Evolutionary conservation across 345 rosid species (phyloP).

Genomic region (Populus simonii): DNA sequence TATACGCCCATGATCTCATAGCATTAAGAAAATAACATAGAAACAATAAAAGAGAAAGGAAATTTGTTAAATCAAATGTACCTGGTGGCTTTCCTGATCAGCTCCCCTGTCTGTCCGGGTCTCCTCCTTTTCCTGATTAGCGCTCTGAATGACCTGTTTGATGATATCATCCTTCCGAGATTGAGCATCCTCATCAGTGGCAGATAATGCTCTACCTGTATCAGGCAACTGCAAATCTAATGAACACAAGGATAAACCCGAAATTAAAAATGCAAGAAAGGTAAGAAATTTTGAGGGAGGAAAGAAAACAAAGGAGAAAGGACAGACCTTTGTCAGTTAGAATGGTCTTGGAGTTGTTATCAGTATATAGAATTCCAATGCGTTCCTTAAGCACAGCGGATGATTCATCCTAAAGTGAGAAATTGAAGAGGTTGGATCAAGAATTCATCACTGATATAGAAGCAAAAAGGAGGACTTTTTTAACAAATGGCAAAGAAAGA

Average conservation of each 20-base stretch:
- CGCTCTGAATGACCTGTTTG: conserved; percentile 46
- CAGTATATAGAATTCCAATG: conserved; percentile 54
- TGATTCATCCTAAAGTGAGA: conserved; percentile 43
- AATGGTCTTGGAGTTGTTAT: conserved; percentile 1
- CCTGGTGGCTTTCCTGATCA: conserved; percentile 5
- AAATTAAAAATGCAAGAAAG: background rate
- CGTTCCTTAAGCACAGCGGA: conserved; percentile 49
- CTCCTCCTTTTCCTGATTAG: background rate
- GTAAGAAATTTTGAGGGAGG: background rate
- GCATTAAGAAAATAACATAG: background rate
- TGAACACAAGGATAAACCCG: conserved; percentile 3
- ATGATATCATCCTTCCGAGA: conserved; percentile 45
- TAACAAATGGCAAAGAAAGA: background rate
- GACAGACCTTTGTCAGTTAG: conserved; percentile 12
- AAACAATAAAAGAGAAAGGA: background rate
- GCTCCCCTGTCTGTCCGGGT: background rate
- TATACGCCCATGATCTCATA: background rate
- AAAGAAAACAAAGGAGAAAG: background rate
- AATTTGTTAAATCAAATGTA: background rate
- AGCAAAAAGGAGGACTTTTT: background rate
- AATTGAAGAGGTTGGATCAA: conserved; percentile 31
- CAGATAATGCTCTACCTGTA: conserved; percentile 54
- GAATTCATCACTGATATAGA: background rate
- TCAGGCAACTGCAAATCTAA: conserved; percentile 35
- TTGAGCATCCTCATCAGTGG: conserved; percentile 47